phyloP scores from a whole-genome alignment of 257 asterid genomes.

The Lycium barbarum region DNA sequence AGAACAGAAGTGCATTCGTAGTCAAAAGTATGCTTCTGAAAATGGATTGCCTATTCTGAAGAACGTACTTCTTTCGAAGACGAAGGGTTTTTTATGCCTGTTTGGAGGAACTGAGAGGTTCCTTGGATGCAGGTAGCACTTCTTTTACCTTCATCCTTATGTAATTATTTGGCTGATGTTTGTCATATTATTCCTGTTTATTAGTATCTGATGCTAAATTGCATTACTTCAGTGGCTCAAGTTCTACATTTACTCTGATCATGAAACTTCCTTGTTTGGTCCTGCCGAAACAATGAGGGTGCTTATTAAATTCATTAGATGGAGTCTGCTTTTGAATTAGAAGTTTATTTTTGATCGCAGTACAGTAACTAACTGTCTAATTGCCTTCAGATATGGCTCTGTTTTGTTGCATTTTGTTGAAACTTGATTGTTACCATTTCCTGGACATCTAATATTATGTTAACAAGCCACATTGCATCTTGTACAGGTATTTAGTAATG shows the following conservation, averaged over 20 bases:
- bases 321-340: not conserved
- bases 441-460: not conserved
- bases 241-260: not conserved
- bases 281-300: not conserved
- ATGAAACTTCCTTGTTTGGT: not conserved
- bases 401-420: constrained; percentile 12
- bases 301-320: not conserved
- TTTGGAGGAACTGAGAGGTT: constrained; percentile 66
- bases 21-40: constrained; percentile 83
- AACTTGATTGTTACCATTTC: not conserved
- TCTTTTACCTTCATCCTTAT: constrained; percentile 20
- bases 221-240: not conserved
- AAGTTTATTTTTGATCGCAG: not conserved
- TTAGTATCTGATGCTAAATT: not conserved
- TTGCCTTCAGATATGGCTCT: constrained; percentile 5
- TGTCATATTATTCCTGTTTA: not conserved
- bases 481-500: not conserved
- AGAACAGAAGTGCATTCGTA: constrained; percentile 79
- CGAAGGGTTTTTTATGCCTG: constrained; percentile 84
- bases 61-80: constrained; percentile 85
- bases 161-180: not conserved
- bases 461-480: not conserved
- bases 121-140: constrained; percentile 81
- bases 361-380: not conserved
- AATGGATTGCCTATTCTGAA: constrained; percentile 75